These are phyloP conservation scores for Metschnikowia kofuensis DNA, from an alignment of 805 yeast genomes.

Conservation along the genomic window DNA sequence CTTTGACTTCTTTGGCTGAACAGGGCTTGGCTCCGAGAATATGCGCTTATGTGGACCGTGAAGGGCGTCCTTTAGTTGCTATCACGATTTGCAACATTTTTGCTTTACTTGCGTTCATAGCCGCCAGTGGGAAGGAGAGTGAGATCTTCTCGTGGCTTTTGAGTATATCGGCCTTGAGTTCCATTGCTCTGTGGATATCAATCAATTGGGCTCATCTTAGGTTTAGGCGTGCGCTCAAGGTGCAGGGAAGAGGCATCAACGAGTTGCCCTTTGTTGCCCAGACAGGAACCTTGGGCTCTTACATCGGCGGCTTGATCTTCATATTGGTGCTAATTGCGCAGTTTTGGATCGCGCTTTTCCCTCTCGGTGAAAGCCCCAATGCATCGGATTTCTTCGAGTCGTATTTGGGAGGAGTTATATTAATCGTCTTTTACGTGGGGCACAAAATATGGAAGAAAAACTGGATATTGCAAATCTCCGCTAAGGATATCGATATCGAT, in stretches of 20 bases:
- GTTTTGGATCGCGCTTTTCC: slow-evolving; percentile 43
- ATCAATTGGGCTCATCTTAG: slow-evolving; percentile 64
- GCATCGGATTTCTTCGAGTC: slow-evolving; percentile 42
- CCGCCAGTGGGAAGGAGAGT: slow-evolving; percentile 56
- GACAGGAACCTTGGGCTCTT: slow-evolving; percentile 37
- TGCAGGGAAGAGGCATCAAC: slow-evolving; percentile 44
- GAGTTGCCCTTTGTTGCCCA: slow-evolving; percentile 37
- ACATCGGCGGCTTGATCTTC: slow-evolving; percentile 30
- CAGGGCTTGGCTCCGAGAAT: slow-evolving; percentile 61
- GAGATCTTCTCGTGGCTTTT: slow-evolving; percentile 71
- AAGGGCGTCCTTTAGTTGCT: slow-evolving; percentile 77
- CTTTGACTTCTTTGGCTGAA: slow-evolving; percentile 63
- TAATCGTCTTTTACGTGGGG: slow-evolving; percentile 40
- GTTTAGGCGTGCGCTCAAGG: slow-evolving; percentile 57
- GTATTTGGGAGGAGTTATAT: slow-evolving; percentile 47
- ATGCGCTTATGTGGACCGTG: slow-evolving; percentile 68
- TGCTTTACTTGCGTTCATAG: slow-evolving; percentile 60
- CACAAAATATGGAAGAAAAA: slow-evolving; percentile 48
- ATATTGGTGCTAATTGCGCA: slow-evolving; percentile 39
- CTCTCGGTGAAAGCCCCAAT: slow-evolving; percentile 33
- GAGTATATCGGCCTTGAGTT: slow-evolving; percentile 73
- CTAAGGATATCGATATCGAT: slow-evolving; percentile 55
- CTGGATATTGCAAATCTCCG: slow-evolving; percentile 42
- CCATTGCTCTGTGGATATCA: slow-evolving; percentile 79
- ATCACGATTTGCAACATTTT: slow-evolving; percentile 50